phyloP scores from a whole-genome alignment of 1,284 basidiomycete genomes.

The Apiotrichum siamense region DNA sequence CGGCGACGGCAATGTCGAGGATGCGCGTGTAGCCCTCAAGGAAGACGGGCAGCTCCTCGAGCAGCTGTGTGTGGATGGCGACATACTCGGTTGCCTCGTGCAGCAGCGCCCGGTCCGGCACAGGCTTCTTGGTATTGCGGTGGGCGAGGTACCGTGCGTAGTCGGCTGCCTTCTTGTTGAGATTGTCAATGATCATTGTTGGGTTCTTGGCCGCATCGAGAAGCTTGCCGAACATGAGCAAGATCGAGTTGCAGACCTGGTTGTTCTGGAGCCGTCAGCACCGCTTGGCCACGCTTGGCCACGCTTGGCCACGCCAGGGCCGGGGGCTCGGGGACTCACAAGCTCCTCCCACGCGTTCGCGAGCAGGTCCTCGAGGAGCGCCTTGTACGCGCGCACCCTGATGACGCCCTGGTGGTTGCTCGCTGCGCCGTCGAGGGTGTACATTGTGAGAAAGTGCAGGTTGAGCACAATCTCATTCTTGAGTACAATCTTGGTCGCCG shows the following conservation, averaged over 20 bases:
- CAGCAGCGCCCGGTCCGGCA: conserved; percentile 26
- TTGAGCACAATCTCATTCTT: conserved; percentile 28
- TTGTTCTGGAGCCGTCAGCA: conserved; percentile 12
- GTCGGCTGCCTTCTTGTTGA: conserved; percentile 35
- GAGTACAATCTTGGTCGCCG: conserved; percentile 33
- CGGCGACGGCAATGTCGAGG: conserved; percentile 35
- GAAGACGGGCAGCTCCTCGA: conserved; percentile 46
- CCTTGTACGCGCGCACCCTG: conserved; percentile 38
- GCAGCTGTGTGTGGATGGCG: conserved; percentile 46
- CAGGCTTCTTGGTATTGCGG: conserved; percentile 23
- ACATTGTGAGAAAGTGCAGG: conserved; percentile 30
- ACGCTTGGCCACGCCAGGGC: too few relatives aligned
- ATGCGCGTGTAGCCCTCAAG: conserved; percentile 42
- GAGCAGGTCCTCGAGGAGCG: conserved; percentile 33
- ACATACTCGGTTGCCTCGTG: conserved; percentile 43
- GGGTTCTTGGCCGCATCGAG: conserved; percentile 40
- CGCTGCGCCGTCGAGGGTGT: conserved; percentile 30
- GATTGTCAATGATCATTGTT: conserved; percentile 35
- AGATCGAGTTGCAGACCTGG: conserved; percentile 37
- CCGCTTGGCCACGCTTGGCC: too few relatives aligned
- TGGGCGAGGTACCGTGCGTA: conserved; percentile 38
- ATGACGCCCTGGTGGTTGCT: conserved; percentile 31
- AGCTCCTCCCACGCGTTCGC: conserved; percentile 31
- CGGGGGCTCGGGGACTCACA: conserved; percentile 39
- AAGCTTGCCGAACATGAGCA: conserved; percentile 39